Percentiles rank a stretch among this genome's conserved stretches.
Evolutionary conservation across 2,329 filamentous ascomycete species (phyloP).

Genomic region (Ophiostoma sp.): DNA sequence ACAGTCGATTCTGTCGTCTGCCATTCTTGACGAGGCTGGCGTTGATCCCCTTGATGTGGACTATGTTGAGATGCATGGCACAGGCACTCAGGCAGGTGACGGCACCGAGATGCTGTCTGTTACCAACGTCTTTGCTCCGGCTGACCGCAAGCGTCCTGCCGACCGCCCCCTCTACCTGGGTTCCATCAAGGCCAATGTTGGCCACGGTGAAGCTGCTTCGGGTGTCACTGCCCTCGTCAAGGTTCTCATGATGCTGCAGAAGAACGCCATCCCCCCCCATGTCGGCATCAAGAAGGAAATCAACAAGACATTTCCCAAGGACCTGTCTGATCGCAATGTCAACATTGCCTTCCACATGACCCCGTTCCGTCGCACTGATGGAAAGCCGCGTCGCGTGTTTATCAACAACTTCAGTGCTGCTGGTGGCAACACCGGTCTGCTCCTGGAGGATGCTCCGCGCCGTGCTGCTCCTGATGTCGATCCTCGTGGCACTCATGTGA

Average conservation of each 20-base stretch:
- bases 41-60: slow-evolving; percentile 71
- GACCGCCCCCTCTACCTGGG: slow-evolving; percentile 56
- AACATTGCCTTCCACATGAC: slow-evolving; percentile 52
- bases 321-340: slow-evolving; percentile 53
- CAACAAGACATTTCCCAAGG: slow-evolving; percentile 54
- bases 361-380: slow-evolving; percentile 45
- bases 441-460: slow-evolving; percentile 57
- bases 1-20: slow-evolving; percentile 64
- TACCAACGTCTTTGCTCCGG: slow-evolving; percentile 48
- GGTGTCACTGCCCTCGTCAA: slow-evolving; percentile 60
- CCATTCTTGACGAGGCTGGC: slow-evolving; percentile 65
- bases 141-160: slow-evolving; percentile 40
- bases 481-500: slow-evolving; percentile 51
- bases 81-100: slow-evolving; percentile 80
- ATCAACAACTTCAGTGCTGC: slow-evolving; percentile 68
- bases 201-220: slow-evolving; percentile 57
- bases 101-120: slow-evolving; percentile 77
- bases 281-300: slow-evolving; percentile 60
- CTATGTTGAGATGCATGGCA: slow-evolving; percentile 88
- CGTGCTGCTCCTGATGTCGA: slow-evolving; percentile 37
- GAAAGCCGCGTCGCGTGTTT: slow-evolving; percentile 45
- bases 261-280: slow-evolving; percentile 59
- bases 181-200: slow-evolving; percentile 59
- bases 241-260: slow-evolving; percentile 59
- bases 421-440: slow-evolving; percentile 63